Evolutionary conservation across 2,329 filamentous ascomycete species (phyloP), one percentile per base, ranked within the genome.

Genomic region (Trichoderma koningiopsis): DNA sequence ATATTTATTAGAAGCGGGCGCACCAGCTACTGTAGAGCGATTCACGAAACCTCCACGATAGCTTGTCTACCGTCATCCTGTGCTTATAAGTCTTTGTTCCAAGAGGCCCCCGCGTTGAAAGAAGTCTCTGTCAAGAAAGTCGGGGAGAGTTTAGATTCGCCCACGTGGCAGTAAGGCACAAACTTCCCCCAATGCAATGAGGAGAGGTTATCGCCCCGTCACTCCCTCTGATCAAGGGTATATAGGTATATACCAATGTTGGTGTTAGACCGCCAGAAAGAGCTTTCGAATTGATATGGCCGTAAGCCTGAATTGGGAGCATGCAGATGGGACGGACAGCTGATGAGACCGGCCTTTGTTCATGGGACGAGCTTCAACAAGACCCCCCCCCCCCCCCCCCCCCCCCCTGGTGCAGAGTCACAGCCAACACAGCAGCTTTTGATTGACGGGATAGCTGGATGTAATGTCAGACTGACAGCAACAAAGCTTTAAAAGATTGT

Each of bases 191-290:
- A 62, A 69, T 63, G 47, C 59, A 37, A 49, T 49, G 52, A 53
- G 47, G 57, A 57, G 43, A 68, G 31, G 65, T 60, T 68, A 67
- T 67, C 55, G 63, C 63, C 63, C 55, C 53, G 63, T 67, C 55
- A 67, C 63, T 59, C 29, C 55, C 63, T 52, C 40, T 49, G 37
- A 27, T 59, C 55, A 58, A 67, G 63, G 55, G 53, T 37, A 57
- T 59, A 57, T 59, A 49, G 55, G 53, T 37, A 57, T 59, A 57
- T 59, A 49, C 40, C 37, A 55, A 55, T 33, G 55, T 67, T 59
- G 63, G 56, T 52, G 55, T 35, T 58, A 66, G 53, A 40, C 62
- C 37, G 63, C 63, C 49, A 67, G 22, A 31, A 67, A 13, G 40
- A 40, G 7, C 27, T 58, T 40, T 49, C 33, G 63, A 55, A 31